Percentiles rank a stretch among this genome's conserved stretches.
Evolutionary conservation across 225 moss, liverwort and hornwort species (phyloP).

Genomic region (Anthoceros angustus): DNA sequence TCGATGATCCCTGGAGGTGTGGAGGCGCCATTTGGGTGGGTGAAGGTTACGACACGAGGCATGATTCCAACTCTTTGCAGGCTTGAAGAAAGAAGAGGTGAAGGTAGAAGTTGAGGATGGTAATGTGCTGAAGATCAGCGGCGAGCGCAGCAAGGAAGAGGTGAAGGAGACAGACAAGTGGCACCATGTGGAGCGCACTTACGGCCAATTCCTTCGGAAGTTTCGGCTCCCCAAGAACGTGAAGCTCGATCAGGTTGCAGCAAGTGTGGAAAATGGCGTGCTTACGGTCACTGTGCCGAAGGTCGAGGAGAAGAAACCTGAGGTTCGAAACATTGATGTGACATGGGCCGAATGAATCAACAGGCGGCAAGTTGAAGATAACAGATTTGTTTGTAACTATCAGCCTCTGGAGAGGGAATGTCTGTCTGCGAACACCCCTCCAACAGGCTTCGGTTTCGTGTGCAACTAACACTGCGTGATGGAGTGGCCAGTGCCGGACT

Average conservation of each 20-base stretch:
- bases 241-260: conserved; percentile 4
- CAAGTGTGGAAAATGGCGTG: conserved; percentile 14
- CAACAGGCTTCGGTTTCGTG: no score
- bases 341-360: background rate
- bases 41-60: background rate
- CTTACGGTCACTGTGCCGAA: conserved; percentile 15
- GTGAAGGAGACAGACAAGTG: conserved; percentile 13
- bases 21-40: background rate
- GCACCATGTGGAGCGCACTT: conserved; percentile 9
- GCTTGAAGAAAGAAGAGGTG: conserved; percentile 11
- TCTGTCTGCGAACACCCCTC: no score
- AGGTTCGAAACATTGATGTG: conserved; percentile 1
- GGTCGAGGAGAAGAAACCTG: background rate
- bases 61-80: background rate
- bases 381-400: no score
- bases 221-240: conserved; percentile 16
- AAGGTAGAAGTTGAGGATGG: conserved; percentile 10
- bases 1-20: background rate
- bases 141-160: conserved; percentile 12
- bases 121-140: conserved; percentile 6
- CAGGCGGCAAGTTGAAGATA: no score
- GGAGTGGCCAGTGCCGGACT: no score
- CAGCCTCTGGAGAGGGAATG: no score
- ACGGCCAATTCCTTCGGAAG: conserved; percentile 14
- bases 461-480: no score